Percentiles rank a stretch among this genome's conserved stretches.
These are phyloP conservation scores for Phytophthora megakarya DNA, from an alignment of 352 stramenopile genomes.

Conservation along the genomic window DNA sequence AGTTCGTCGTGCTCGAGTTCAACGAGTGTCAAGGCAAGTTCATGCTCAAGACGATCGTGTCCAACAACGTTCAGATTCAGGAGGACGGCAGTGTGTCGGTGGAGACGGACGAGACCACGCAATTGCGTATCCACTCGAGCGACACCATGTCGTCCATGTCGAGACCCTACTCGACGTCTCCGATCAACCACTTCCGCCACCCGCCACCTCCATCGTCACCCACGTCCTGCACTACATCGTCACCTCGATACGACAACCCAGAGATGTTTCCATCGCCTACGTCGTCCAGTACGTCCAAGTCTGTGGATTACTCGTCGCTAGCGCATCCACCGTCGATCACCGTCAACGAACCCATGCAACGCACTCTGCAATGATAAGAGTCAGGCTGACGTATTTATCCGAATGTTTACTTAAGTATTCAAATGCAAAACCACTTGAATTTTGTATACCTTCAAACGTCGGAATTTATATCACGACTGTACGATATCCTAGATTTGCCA, in stretches of 20 bases:
- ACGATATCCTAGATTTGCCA: slow-evolving; percentile 12
- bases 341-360: slow-evolving; percentile 27
- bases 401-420: slow-evolving; percentile 20
- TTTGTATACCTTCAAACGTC: background rate
- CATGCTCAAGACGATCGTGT: slow-evolving; percentile 69
- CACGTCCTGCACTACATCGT: slow-evolving; percentile 44
- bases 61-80: slow-evolving; percentile 57
- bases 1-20: slow-evolving; percentile 83
- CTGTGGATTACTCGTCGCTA: slow-evolving; percentile 17
- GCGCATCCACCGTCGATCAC: slow-evolving; percentile 18
- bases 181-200: slow-evolving; percentile 69
- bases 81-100: slow-evolving; percentile 49
- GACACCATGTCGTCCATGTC: slow-evolving; percentile 50
- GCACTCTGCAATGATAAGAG: slow-evolving; percentile 14
- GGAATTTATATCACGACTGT: background rate
- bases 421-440: background rate
- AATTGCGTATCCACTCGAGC: slow-evolving; percentile 56
- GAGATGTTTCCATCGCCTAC: slow-evolving; percentile 32
- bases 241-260: slow-evolving; percentile 24
- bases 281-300: slow-evolving; percentile 29
- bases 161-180: slow-evolving; percentile 62
- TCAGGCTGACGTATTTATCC: slow-evolving; percentile 29
- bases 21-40: slow-evolving; percentile 65
- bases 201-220: slow-evolving; percentile 44
- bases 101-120: slow-evolving; percentile 49